phyloP scores from a whole-genome alignment of 257 asterid genomes.

The Gardenia jasminoides region DNA sequence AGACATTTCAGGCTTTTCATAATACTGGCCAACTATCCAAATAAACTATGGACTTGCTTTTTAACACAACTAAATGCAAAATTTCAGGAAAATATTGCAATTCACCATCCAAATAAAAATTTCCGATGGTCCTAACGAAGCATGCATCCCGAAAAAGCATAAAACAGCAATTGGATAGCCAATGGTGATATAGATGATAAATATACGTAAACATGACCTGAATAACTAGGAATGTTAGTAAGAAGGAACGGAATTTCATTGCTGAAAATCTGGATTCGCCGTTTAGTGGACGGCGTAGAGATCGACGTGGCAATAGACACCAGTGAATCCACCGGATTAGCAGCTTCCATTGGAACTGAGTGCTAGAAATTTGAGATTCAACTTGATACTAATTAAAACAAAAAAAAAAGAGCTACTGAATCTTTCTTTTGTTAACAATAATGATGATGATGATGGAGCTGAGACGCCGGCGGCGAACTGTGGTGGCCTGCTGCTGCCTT shows the following conservation, averaged over 20 bases:
- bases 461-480: neutral
- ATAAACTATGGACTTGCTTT: neutral
- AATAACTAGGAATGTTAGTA: slow-evolving; percentile 32
- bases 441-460: neutral
- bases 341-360: slow-evolving; percentile 8
- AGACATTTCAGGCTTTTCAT: neutral
- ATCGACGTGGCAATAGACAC: slow-evolving; percentile 48
- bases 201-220: slow-evolving; percentile 29
- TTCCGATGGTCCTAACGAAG: neutral
- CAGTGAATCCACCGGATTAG: slow-evolving; percentile 55
- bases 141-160: neutral
- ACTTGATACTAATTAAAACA: neutral
- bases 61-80: neutral
- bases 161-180: neutral
- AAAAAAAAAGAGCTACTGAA: neutral
- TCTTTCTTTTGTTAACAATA: neutral
- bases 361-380: neutral
- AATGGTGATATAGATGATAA: too few relatives aligned
- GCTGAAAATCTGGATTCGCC: slow-evolving; percentile 75
- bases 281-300: slow-evolving; percentile 62
- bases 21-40: neutral
- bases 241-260: slow-evolving; percentile 64
- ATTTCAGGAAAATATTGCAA: neutral
- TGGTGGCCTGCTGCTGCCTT: neutral
- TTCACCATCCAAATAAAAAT: neutral